These are phyloP conservation scores for Eucalyptus erythrocorys DNA, from an alignment of 345 rosid genomes.

Conservation along the genomic window DNA sequence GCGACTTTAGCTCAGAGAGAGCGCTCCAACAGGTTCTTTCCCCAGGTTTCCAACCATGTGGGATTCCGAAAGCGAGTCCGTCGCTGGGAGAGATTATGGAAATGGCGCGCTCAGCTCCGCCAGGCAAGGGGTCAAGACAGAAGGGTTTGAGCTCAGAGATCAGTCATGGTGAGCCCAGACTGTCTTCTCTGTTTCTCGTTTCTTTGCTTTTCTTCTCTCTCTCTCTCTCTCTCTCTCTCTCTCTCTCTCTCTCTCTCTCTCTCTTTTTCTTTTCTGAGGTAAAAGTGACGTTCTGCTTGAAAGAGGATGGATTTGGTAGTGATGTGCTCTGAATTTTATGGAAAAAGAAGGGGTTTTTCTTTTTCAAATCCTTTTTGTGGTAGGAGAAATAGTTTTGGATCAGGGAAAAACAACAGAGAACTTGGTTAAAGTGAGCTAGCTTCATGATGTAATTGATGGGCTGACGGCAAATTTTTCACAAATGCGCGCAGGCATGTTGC, in stretches of 20 bases:
- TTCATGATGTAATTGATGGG: not conserved
- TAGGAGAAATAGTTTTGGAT: not conserved
- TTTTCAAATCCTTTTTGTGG: not conserved
- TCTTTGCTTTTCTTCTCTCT: not conserved
- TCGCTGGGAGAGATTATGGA: constrained; percentile 58
- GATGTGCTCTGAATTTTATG: not conserved
- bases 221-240: too few species aligned
- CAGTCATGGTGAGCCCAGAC: constrained; percentile 57
- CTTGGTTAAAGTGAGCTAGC: not conserved
- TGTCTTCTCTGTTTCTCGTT: not conserved
- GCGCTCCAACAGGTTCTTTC: not conserved
- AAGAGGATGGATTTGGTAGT: not conserved
- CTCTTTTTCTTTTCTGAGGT: too few species aligned
- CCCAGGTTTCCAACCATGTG: constrained; percentile 37
- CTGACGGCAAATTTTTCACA: not conserved
- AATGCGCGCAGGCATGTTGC: constrained; percentile 62
- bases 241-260: too few species aligned
- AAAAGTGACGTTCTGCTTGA: not conserved
- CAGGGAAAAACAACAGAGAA: not conserved
- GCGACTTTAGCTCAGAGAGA: not conserved
- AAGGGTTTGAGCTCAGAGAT: constrained; percentile 79
- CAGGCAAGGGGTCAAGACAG: constrained; percentile 64
- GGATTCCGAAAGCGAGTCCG: constrained; percentile 76
- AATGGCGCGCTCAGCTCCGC: constrained; percentile 57
- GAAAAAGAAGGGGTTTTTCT: not conserved